Percentiles rank a stretch among this genome's conserved stretches.
phyloP scores from a whole-genome alignment of 306 rosid species.

The Astragalus membranaceus region DNA sequence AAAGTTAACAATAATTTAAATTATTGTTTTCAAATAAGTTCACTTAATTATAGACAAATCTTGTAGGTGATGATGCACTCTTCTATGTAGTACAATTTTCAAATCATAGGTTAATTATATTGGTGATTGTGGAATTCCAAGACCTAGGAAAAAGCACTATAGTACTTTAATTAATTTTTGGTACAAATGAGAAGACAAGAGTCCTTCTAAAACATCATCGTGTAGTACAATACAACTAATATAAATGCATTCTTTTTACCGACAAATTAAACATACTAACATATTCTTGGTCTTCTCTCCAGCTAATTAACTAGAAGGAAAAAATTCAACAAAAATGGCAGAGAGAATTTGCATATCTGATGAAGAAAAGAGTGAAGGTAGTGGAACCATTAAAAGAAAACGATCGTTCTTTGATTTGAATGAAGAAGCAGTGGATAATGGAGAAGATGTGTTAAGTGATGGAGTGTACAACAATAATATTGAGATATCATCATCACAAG shows the following conservation, averaged over 20 bases:
- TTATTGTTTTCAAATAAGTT: background rate
- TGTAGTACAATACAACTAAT: background rate
- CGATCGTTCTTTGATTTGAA: conserved; percentile 48
- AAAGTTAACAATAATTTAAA: background rate
- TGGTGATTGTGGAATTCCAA: conserved; percentile 23
- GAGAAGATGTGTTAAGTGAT: conserved; percentile 3
- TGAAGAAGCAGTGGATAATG: conserved; percentile 36
- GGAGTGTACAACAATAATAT: background rate
- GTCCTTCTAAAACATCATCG: conserved; percentile 11
- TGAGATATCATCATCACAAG: conserved; percentile 26
- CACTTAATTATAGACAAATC: background rate
- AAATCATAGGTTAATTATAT: background rate
- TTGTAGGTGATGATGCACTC: conserved; percentile 11
- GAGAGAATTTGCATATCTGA: conserved; percentile 26
- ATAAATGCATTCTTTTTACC: conserved; percentile 8
- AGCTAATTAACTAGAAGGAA: background rate
- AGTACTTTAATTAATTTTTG: conserved; percentile 1
- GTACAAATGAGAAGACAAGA: conserved; percentile 17
- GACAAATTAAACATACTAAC: background rate
- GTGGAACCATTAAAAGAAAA: conserved; percentile 12
- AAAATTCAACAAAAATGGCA: conserved; percentile 19
- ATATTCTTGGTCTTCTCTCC: too few relatives aligned
- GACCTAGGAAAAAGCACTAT: conserved; percentile 29
- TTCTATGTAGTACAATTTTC: conserved; percentile 8
- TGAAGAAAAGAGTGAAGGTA: conserved; percentile 25